Percentiles rank a stretch among this genome's conserved stretches.
Conservation (phyloP, 1,284 basidiomycete species). For the Exobasidium cylindrosporum region DNA sequence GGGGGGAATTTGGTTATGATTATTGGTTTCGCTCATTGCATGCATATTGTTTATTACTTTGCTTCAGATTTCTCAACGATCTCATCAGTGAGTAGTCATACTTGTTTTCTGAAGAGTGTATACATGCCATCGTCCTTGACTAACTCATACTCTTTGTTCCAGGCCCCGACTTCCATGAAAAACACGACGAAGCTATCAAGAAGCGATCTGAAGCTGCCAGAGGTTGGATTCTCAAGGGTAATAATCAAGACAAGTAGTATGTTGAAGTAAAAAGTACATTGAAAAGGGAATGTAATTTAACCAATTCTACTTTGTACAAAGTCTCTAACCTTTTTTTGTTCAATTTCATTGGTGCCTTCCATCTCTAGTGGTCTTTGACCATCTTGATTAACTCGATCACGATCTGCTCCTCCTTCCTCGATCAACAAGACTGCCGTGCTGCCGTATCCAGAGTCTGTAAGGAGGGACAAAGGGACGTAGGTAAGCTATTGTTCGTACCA, state of each 20-base stretch:
- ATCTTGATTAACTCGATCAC: constrained; percentile 27
- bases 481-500: not conserved
- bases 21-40: too few relatives aligned
- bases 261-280: constrained; percentile 1
- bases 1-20: too few relatives aligned
- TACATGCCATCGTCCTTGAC: too few relatives aligned
- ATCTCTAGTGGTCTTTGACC: constrained; percentile 29
- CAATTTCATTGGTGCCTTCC: constrained; percentile 31
- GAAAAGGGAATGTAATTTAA: not conserved
- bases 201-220: not conserved
- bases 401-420: constrained; percentile 29
- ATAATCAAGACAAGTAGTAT: constrained; percentile 4
- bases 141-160: not conserved
- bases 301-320: constrained; percentile 8
- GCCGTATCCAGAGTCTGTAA: constrained; percentile 27
- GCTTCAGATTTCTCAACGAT: too few relatives aligned
- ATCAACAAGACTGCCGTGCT: constrained; percentile 33
- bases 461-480: not conserved
- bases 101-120: too few relatives aligned
- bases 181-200: not conserved
- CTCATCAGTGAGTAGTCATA: too few relatives aligned
- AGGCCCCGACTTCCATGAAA: not conserved
- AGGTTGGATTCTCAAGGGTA: constrained; percentile 1
- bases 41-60: too few relatives aligned
- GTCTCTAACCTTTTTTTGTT: constrained; percentile 20